Base-by-base conservation (phyloP, 495 filamentous ascomycete genomes). In the Trichoderma parareesei region DNA sequence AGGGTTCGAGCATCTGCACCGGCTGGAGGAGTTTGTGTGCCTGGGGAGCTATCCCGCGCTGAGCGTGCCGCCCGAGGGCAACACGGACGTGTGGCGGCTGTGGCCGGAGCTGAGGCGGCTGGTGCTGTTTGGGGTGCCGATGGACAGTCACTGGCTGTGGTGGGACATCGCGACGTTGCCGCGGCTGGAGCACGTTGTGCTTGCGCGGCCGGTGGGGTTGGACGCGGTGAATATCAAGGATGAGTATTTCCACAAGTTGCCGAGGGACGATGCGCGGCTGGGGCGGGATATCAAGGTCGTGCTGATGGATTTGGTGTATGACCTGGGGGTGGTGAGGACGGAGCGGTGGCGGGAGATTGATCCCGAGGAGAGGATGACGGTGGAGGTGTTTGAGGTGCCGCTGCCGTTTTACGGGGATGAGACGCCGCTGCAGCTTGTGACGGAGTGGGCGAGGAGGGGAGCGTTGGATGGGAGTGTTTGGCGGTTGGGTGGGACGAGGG, bases 1-100 rank as follows among this genome's bases (percentile, higher is more conserved):
- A 4, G 72, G 72, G 1, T 77, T 76, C 61, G 38, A 38, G n/a
- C 46, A 66, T 37, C 66, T 77, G 18, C 68, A 65, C 13, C 62
- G 40, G 49, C 65, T 79, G 2, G 73, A 76, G 61, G 73, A 73
- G 64, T 74, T 76, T 40, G 70, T 67, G 68, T 68, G 67, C 67
- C 35, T 70, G 27, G 64, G 66, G 38, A 64, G 66, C n/a, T 63
- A 70, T 53, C 64, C 66, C 9, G 63, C 41, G 49, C 48, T 69
- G 48, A 60, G 53, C 38, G 48, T 64, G 41, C 27, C 43, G 11
- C 27, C 27, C 27, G 64, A 62, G n/a, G 66, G 66, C 33, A 68
- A 77, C 42, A 69, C 72, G 9, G 64, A 67, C 38, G 60, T 75
- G 3, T 78, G 75, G 76, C 61, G 66, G 35, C 60, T 66, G 4